Evolutionary conservation across 192 early-diverging fungal genomes (phyloP).

Genomic region (Coemansia brasiliensis): DNA sequence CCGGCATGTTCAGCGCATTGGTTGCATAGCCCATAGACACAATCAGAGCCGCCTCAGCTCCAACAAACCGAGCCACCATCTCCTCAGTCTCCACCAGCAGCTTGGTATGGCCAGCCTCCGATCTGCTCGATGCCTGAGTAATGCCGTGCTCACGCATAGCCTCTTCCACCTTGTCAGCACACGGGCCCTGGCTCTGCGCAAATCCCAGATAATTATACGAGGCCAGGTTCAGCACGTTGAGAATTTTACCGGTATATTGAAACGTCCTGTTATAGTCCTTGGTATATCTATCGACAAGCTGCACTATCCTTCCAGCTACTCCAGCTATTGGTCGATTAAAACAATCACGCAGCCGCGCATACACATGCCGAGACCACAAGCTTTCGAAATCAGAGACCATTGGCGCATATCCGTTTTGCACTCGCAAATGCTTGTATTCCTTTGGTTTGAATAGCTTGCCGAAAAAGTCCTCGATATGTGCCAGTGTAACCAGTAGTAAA

Average conservation of each 20-base stretch:
- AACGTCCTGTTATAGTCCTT: conserved; percentile 84
- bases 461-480: conserved; percentile 91
- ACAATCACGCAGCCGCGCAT: conserved; percentile 83
- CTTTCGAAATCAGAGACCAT: conserved; percentile 95
- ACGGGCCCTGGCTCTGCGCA: conserved; percentile 88
- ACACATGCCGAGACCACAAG: conserved; percentile 90
- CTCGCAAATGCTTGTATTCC: conserved; percentile 70
- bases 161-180: conserved; percentile 89
- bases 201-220: conserved; percentile 99
- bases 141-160: conserved; percentile 74
- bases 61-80: conserved; percentile 87
- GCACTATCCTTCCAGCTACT: conserved; percentile 85
- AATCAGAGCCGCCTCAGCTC: conserved; percentile 81
- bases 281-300: conserved; percentile 79
- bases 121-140: conserved; percentile 62
- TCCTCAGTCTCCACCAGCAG: conserved; percentile 82
- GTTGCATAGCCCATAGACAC: conserved; percentile 97
- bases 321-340: conserved; percentile 94
- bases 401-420: conserved; percentile 83
- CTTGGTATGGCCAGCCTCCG: conserved; percentile 70
- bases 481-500: conserved; percentile 89
- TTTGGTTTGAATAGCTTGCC: conserved; percentile 75
- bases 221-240: conserved; percentile 85
- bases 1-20: conserved; percentile 91
- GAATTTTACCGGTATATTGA: conserved; percentile 76